phyloP scores from a whole-genome alignment of 176 grass and related monocot genomes.

The Paspalum notatum region DNA sequence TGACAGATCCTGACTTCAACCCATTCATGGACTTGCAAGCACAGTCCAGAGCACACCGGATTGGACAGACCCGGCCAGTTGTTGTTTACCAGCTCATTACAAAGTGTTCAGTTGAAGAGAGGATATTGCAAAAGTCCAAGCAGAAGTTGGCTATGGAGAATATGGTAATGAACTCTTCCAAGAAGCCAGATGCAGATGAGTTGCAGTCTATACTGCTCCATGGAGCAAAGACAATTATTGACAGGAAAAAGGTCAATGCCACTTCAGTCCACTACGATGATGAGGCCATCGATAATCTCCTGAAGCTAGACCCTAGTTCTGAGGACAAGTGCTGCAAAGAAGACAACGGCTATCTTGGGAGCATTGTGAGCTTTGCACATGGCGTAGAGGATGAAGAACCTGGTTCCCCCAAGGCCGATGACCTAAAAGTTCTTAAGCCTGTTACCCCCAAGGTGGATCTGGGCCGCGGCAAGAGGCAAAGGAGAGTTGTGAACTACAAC shows the following conservation, averaged over 20 bases:
- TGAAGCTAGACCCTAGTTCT: slow-evolving; percentile 56
- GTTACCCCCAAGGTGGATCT: slow-evolving; percentile 47
- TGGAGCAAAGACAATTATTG: slow-evolving; percentile 61
- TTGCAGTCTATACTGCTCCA: slow-evolving; percentile 64
- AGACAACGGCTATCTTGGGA: slow-evolving; percentile 64
- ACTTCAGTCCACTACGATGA: slow-evolving; percentile 66
- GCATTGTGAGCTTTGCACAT: slow-evolving; percentile 63
- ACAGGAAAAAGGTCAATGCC: slow-evolving; percentile 52
- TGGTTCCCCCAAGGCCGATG: slow-evolving; percentile 55
- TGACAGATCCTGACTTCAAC: slow-evolving; percentile 80
- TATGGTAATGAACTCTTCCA: slow-evolving; percentile 64
- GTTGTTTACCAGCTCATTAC: slow-evolving; percentile 79
- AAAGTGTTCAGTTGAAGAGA: slow-evolving; percentile 76
- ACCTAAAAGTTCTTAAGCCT: slow-evolving; percentile 46
- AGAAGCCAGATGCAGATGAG: slow-evolving; percentile 59
- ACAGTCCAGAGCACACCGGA: slow-evolving; percentile 66
- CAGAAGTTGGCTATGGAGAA: slow-evolving; percentile 73
- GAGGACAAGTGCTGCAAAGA: slow-evolving; percentile 58
- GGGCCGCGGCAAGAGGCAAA: slow-evolving; percentile 67
- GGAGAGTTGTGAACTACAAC: slow-evolving; percentile 48
- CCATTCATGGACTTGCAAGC: slow-evolving; percentile 83
- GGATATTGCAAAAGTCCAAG: slow-evolving; percentile 73
- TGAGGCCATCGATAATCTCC: slow-evolving; percentile 62
- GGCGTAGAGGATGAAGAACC: slow-evolving; percentile 27
- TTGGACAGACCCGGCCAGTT: slow-evolving; percentile 68